Evolutionary conservation across 116 monocot species (phyloP), one percentile per base, ranked within the genome.

Genomic region (Thalassia testudinum): DNA sequence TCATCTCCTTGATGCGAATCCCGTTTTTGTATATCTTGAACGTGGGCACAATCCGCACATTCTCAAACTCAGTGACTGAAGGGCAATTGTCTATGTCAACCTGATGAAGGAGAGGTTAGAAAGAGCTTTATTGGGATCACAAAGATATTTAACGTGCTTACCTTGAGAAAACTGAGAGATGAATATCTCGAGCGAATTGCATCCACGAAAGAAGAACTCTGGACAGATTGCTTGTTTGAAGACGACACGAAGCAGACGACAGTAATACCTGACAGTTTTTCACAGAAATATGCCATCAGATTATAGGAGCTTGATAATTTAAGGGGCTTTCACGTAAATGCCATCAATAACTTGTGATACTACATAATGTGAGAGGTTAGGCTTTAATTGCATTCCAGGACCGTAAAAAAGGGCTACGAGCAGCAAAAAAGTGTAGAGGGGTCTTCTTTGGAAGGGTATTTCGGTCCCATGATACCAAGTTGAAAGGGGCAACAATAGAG

Each of bases 121-220:
- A n/a, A n/a, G 7, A 40, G 40, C 40, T n/a, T 40, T 40, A 7
- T 40, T 40, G 40, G 14, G 14, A 40, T 8, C 7, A 40, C 40
- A 14, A 40, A 40, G 14, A 40, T 40, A 8, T 40, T 8, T 7
- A 40, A 40, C 7, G 7, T 40, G 40, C 5, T 48, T 66, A 83
- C 83, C 75, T 83, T 83, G n/a, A 83, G 71, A 42, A 83, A 83
- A 66, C 72, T 78, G 2, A 71, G 44, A 21, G 75, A 83, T 26
- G 83, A 74, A 44, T 68, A 78, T 56, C 66, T 47, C 16, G 53
- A 68, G 37, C 83, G 72, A 12, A 83, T 71, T 0, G 50, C 19
- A 48, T 78, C 69, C 12, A 83, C 64, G 38, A 72, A 69, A 22
- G 74, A 64, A 43, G 65, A 29, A 12, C 71, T 65, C 66, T 72